Conservation (phyloP, 1,284 basidiomycete genomes). For the Puccinia horiana region DNA sequence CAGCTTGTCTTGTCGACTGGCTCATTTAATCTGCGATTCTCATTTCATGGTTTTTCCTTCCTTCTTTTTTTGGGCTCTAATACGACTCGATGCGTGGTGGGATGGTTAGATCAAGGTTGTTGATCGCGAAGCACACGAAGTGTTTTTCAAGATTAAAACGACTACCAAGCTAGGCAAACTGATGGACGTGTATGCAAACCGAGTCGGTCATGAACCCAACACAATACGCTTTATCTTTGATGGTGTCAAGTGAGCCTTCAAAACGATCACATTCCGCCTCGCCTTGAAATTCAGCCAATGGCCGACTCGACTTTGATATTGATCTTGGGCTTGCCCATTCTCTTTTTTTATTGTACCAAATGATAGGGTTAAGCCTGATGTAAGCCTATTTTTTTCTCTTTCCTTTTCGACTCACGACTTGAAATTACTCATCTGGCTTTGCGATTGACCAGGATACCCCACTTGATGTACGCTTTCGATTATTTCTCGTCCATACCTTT, state of each 20-base stretch:
- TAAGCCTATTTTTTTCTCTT: constrained; percentile 2
- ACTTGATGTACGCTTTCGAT: constrained; percentile 18
- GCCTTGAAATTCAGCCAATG: not conserved
- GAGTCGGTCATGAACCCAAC: constrained; percentile 61
- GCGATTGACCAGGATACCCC: constrained; percentile 36
- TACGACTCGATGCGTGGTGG: not conserved
- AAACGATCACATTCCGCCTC: not conserved
- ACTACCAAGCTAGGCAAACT: constrained; percentile 91
- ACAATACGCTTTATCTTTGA: constrained; percentile 47
- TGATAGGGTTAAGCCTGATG: constrained; percentile 42
- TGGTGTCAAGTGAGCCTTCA: constrained; percentile 34
- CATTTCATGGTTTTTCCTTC: not conserved
- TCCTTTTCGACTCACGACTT: not conserved
- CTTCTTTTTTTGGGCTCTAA: not conserved
- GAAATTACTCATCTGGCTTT: not conserved
- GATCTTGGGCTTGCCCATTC: not conserved
- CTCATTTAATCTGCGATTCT: not conserved
- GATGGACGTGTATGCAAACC: constrained; percentile 85
- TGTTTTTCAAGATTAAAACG: constrained; percentile 97
- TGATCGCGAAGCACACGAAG: constrained; percentile 77
- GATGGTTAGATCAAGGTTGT: constrained; percentile 62
- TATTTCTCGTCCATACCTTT: not conserved
- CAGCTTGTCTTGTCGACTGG: not conserved
- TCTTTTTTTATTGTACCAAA: not conserved
- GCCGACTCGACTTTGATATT: not conserved